Conservation (phyloP, 2,329 filamentous ascomycete species). For the Tolypocladium ophioglossoides region DNA sequence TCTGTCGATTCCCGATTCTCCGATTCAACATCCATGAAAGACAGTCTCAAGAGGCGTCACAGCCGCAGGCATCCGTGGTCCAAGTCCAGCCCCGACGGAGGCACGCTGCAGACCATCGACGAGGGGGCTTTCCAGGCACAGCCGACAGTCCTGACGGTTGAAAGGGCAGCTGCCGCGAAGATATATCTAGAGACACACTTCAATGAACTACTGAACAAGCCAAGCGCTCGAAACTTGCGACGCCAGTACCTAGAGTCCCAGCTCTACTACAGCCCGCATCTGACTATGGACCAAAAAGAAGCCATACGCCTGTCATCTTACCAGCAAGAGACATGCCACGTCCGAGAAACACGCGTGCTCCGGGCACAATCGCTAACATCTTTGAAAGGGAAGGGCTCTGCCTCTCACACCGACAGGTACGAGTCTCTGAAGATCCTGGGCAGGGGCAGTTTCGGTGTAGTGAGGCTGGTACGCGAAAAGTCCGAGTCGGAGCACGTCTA, state of each 20-base stretch:
- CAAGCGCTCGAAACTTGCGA: slow-evolving; percentile 20
- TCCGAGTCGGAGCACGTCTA: slow-evolving; percentile 14
- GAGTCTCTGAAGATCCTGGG: slow-evolving; percentile 74
- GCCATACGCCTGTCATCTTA: slow-evolving; percentile 48
- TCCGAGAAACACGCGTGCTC: slow-evolving; percentile 61
- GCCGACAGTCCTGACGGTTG: slow-evolving; percentile 49
- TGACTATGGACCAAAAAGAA: slow-evolving; percentile 44
- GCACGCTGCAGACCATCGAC: slow-evolving; percentile 22
- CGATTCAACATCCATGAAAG: slow-evolving; percentile 9
- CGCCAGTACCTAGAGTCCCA: slow-evolving; percentile 29
- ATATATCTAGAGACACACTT: slow-evolving; percentile 80
- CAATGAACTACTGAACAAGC: slow-evolving; percentile 51
- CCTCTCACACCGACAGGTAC: slow-evolving; percentile 37
- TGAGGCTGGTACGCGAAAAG: slow-evolving; percentile 70
- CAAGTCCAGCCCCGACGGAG: slow-evolving; percentile 24
- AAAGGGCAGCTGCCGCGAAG: slow-evolving; percentile 71
- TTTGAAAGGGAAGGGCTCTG: slow-evolving; percentile 2
- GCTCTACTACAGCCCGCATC: slow-evolving; percentile 42
- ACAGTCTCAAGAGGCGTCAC: slow-evolving; percentile 12
- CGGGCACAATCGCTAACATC: slow-evolving; percentile 24
- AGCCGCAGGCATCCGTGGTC: slow-evolving; percentile 22
- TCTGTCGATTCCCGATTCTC: slow-evolving; percentile 22
- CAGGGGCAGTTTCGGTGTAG: slow-evolving; percentile 90
- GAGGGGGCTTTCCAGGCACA: slow-evolving; percentile 15
- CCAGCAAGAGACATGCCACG: slow-evolving; percentile 58